Conservation (phyloP, 2,329 filamentous ascomycete species). For the Mollisia scopiformis region DNA sequence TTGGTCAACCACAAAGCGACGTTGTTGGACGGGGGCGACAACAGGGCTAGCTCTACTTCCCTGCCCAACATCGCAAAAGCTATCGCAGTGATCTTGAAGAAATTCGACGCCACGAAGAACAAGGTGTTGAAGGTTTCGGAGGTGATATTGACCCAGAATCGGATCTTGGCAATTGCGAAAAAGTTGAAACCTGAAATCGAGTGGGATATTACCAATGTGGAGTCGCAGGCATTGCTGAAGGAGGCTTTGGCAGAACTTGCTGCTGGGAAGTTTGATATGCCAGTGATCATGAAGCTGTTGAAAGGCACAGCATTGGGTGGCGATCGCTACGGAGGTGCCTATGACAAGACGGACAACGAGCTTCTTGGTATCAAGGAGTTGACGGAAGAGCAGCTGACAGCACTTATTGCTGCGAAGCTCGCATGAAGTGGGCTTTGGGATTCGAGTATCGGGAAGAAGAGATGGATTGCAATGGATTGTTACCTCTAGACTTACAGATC, state of each 20-base stretch:
- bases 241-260: slow-evolving; percentile 18
- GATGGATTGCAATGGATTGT: not conserved
- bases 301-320: slow-evolving; percentile 36
- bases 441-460: not conserved
- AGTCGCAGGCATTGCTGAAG: slow-evolving; percentile 17
- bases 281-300: slow-evolving; percentile 36
- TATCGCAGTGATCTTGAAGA: slow-evolving; percentile 39
- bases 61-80: slow-evolving; percentile 38
- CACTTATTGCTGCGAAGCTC: slow-evolving; percentile 19
- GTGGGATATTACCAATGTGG: slow-evolving; percentile 25
- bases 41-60: slow-evolving; percentile 28
- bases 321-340: slow-evolving; percentile 38
- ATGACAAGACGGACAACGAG: slow-evolving; percentile 53
- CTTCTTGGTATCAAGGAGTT: slow-evolving; percentile 73
- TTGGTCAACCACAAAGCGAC: slow-evolving; percentile 40
- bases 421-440: slow-evolving; percentile 1
- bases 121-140: slow-evolving; percentile 20
- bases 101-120: slow-evolving; percentile 34
- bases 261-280: slow-evolving; percentile 34
- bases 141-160: slow-evolving; percentile 25
- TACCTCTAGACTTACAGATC: too few species aligned
- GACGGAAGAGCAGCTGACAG: slow-evolving; percentile 43
- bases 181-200: slow-evolving; percentile 26
- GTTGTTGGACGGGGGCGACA: slow-evolving; percentile 54
- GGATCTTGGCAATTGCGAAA: slow-evolving; percentile 17